Evolutionary conservation across 192 early-diverging fungal genomes (phyloP), one percentile per base, ranked within the genome.

Genomic region (Gonapodya prolifera): DNA sequence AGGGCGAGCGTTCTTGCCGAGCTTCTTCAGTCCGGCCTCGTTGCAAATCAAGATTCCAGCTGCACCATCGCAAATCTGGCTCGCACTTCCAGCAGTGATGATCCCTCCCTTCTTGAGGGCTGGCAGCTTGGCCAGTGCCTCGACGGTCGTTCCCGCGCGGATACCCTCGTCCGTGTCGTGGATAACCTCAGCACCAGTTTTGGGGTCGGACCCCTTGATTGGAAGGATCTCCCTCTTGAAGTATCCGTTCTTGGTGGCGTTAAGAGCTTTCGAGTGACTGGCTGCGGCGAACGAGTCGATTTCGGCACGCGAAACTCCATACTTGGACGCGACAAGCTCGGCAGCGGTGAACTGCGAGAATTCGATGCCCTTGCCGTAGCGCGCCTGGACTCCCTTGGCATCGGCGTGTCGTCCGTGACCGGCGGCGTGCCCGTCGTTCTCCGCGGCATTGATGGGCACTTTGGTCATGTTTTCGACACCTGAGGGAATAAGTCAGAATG

Each of bases 51-150:
- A 86, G 70, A 99, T 73, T 2, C 95, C 97, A 33, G 93, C 92
- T 69, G 96, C 97, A 81, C 97, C 97, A 80, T 99, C 97, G 84
- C 96, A 97, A 73, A 99, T 83, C 2, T 93, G 95, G 35, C 92
- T 94, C 33, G 97, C 87, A 82, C 97, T 98, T 78, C 94, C 96
- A 32, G 97, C 97, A 35, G 96, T 98, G 34, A 97, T 93, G 32
- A 95, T 93, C 1, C 91, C 91, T 71, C 89, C 95, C 28, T 90
- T 83, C 70, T 86, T 88, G 76, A 97, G 83, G 23, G 78, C 28
- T 0, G 91, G 80, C 69, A 96, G 83, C 86, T 96, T 98, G 80
- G 92, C 95, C 81, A 94, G 94, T 77, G 93, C 71, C 71, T 73
- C 71, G 8, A 73, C 8, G 18, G 71, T 30, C 8, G 71, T 73